These are phyloP conservation scores for Leccinum uliginosum DNA, from an alignment of 768 basidiomycete species.

Conservation along the genomic window DNA sequence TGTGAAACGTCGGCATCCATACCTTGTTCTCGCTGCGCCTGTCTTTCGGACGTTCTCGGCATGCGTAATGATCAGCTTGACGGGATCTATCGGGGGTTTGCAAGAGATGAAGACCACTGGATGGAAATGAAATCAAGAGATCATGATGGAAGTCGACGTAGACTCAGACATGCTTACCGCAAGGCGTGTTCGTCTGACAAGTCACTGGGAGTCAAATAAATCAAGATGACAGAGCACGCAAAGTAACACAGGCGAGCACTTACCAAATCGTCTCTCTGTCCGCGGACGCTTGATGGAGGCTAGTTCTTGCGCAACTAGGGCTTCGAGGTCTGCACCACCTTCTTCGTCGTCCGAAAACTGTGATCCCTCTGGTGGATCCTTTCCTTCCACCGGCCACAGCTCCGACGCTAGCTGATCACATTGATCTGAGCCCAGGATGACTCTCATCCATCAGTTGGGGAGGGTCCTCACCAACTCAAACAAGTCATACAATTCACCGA, in stretches of 20 bases:
- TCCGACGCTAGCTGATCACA: conserved; percentile 58
- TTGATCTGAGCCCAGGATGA: conserved; percentile 7
- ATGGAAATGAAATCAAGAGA: neutral
- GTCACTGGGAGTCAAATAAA: conserved; percentile 44
- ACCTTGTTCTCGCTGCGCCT: conserved; percentile 66
- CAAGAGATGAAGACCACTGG: conserved; percentile 79
- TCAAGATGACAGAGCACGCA: neutral
- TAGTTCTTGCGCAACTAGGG: conserved; percentile 67
- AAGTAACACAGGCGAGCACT: conserved; percentile 11
- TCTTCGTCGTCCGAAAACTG: conserved; percentile 34
- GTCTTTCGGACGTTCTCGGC: conserved; percentile 58
- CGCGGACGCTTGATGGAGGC: conserved; percentile 65
- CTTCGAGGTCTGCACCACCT: conserved; percentile 55
- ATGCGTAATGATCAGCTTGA: conserved; percentile 61
- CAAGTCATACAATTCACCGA: conserved; percentile 73
- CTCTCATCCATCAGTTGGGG: neutral
- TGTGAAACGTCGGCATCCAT: conserved; percentile 3
- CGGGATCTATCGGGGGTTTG: conserved; percentile 72
- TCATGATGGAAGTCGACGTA: neutral
- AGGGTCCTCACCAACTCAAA: conserved; percentile 63
- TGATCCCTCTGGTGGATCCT: conserved; percentile 20
- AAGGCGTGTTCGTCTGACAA: conserved; percentile 76
- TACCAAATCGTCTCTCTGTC: conserved; percentile 63
- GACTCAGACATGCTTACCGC: conserved; percentile 41
- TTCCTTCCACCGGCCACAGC: conserved; percentile 55